Conservation (phyloP, 108 stramenopile genomes). For the Skeletonema grethae region DNA sequence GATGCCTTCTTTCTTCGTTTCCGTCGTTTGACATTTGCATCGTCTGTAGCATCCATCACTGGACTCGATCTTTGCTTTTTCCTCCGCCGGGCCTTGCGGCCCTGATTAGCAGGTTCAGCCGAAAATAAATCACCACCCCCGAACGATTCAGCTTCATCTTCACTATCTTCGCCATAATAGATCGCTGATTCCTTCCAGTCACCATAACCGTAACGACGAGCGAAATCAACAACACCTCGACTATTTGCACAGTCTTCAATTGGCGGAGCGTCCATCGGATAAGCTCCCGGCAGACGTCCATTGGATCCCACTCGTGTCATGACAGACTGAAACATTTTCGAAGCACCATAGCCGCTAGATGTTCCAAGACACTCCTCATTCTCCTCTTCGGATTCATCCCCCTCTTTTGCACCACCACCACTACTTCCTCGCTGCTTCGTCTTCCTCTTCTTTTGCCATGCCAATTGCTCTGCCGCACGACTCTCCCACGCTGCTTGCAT, state of each 20-base stretch:
- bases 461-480: constrained; percentile 28
- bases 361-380: not conserved
- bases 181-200: constrained; percentile 52
- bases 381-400: not conserved
- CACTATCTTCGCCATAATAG: constrained; percentile 16
- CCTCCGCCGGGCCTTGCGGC: not conserved
- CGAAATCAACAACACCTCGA: constrained; percentile 59
- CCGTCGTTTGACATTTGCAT: not conserved
- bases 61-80: not conserved
- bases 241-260: constrained; percentile 65
- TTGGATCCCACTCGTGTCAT: constrained; percentile 74
- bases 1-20: constrained; percentile 10
- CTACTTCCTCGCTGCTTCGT: constrained; percentile 1
- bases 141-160: constrained; percentile 19
- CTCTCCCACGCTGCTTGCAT: constrained; percentile 38
- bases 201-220: constrained; percentile 76
- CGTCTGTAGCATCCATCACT: not conserved
- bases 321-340: constrained; percentile 51
- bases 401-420: not conserved
- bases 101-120: not conserved
- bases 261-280: constrained; percentile 80
- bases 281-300: constrained; percentile 71
- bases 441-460: constrained; percentile 3
- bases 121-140: constrained; percentile 23
- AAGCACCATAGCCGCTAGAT: constrained; percentile 23